Conservation (phyloP, 345 rosid genomes). For the Lepidium didymum region DNA sequence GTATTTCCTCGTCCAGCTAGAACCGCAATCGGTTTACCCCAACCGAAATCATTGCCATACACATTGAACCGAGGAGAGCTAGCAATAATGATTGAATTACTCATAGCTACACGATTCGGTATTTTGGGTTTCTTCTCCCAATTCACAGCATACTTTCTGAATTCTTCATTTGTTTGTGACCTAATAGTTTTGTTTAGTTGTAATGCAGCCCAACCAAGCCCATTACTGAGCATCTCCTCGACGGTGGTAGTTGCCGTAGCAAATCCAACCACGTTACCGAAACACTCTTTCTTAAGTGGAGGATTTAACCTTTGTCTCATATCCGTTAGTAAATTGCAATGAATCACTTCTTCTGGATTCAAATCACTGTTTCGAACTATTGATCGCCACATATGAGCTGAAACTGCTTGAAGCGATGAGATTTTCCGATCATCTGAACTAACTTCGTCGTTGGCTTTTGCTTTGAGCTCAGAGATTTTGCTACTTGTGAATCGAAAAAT, state of each 20-base stretch:
- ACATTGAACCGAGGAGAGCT: neutral
- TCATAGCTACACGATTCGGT: no score
- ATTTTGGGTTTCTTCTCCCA: no score
- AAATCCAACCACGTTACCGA: no score
- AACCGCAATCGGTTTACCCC: slow-evolving; percentile 5
- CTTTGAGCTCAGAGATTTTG: slow-evolving; percentile 7
- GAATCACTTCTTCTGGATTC: slow-evolving; percentile 1
- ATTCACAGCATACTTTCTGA: no score
- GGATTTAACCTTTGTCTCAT: slow-evolving; percentile 21
- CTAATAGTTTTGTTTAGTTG: no score
- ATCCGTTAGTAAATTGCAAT: neutral
- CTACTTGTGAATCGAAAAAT: neutral
- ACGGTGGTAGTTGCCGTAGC: no score
- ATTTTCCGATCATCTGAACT: neutral
- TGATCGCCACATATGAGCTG: slow-evolving; percentile 24
- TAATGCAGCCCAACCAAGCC: no score
- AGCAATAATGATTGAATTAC: neutral
- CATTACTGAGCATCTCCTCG: no score
- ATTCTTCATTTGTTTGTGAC: no score
- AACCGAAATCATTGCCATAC: neutral
- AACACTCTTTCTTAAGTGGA: neutral
- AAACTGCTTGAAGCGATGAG: slow-evolving; percentile 30
- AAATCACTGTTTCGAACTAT: neutral
- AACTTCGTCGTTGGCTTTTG: slow-evolving; percentile 27
- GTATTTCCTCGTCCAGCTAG: neutral